A percentile compares a stretch with the other conserved stretches of the same genome.
These are phyloP conservation scores for Betula pendula DNA, from an alignment of 306 rosid genomes.

Conservation along the genomic window DNA sequence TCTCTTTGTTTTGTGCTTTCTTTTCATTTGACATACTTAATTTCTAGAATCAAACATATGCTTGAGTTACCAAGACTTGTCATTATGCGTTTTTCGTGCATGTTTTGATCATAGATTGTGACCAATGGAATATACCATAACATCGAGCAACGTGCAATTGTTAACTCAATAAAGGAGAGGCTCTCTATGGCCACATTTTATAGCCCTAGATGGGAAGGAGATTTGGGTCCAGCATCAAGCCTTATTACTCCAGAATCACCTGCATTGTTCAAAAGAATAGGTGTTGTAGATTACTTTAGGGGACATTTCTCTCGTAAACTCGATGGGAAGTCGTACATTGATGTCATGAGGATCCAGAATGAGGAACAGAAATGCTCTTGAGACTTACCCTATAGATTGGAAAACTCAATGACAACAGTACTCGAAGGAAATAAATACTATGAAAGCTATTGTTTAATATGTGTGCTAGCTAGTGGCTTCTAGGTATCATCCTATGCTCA, in stretches of 20 bases:
- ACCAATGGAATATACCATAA: constrained; percentile 34
- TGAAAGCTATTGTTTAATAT: background rate
- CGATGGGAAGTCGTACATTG: background rate
- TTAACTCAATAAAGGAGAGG: constrained; percentile 32
- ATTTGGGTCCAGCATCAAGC: constrained; percentile 36
- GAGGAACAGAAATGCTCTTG: background rate
- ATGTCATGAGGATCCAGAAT: background rate
- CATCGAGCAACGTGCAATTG: constrained; percentile 31
- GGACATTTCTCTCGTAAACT: background rate
- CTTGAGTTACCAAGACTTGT: no score
- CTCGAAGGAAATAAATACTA: no score
- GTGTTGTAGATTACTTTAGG: constrained; percentile 21
- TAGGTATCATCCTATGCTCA: background rate
- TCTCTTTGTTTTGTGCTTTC: no score
- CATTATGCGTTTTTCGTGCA: background rate
- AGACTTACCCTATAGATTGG: no score
- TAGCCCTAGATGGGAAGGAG: constrained; percentile 22
- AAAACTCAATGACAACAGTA: no score
- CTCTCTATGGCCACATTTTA: constrained; percentile 34
- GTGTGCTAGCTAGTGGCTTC: background rate
- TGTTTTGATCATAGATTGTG: constrained; percentile 6
- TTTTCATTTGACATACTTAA: no score
- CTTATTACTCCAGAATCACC: constrained; percentile 24
- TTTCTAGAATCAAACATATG: no score
- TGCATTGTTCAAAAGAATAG: constrained; percentile 28